Conservation (phyloP, 345 rosid genomes). For the Sisymbrium altissimum region DNA sequence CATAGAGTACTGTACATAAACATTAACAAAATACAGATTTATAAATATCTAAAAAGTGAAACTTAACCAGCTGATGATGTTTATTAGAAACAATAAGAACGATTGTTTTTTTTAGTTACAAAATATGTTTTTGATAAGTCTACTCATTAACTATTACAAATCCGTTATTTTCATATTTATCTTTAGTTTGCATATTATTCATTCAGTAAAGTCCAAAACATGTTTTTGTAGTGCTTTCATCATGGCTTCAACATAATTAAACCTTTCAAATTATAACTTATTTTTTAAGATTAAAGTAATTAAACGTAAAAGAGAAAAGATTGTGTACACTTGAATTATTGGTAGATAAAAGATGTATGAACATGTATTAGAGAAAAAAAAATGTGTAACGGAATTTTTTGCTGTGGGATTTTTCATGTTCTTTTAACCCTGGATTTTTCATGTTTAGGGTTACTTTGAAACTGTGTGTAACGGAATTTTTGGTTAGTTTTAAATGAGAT, state of each 20-base stretch:
- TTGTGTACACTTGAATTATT: not conserved
- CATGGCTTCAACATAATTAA: not conserved
- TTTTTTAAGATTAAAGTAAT: not conserved
- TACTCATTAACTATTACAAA: too few species aligned
- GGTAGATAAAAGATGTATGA: conserved; percentile 1
- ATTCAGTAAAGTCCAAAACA: too few species aligned
- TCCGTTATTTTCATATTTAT: too few species aligned
- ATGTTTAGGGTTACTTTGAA: conserved; percentile 20
- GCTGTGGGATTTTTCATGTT: conserved; percentile 13
- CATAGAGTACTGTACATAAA: too few species aligned
- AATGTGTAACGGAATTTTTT: conserved; percentile 12
- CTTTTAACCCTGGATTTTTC: conserved; percentile 1
- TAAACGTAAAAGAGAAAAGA: not conserved
- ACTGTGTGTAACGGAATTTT: conserved; percentile 21
- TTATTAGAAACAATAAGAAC: not conserved
- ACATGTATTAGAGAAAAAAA: not conserved
- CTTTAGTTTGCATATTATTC: not conserved
- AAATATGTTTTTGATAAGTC: not conserved
- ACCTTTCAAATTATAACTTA: not conserved
- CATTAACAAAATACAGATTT: not conserved
- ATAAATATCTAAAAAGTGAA: not conserved
- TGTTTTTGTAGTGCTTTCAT: not conserved
- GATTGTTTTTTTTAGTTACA: too few species aligned
- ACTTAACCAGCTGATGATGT: not conserved
- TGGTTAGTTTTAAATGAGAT: not conserved